Evolutionary conservation across 2,329 filamentous ascomycete species (phyloP), one percentile per base, ranked within the genome.

Genomic region (Canariomyces notabilis): DNA sequence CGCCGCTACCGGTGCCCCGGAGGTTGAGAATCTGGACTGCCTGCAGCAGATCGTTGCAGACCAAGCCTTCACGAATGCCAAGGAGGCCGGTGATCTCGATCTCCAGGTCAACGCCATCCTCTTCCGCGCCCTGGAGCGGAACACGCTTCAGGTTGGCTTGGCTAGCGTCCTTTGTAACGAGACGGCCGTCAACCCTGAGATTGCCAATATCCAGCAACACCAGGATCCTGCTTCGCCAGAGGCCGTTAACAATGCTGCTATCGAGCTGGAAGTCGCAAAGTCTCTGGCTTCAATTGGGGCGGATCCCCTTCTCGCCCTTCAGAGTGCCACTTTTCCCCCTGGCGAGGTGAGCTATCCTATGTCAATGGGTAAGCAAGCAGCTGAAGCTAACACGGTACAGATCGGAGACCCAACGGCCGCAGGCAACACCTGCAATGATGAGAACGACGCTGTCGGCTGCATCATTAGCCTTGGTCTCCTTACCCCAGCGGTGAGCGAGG

Each of bases 161-260:
- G 73, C 71, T n/a, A 80, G 76, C 37, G 76, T 72, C 23, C 64
- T 74, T 39, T 86, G 82, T 54, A 72, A 64, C 64, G 61, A 79
- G 58, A 68, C 64, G 33, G 77, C 82, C 14, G 69, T 71, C 48
- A 86, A 86, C 65, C 73, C 81, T 2, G 81, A 85, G 67, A 83
- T 86, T 57, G 75, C 72, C 21, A 79, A 79, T 35, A 61, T 86
- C 49, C 66, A 70, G 44, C 80, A 83, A 64, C 82, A 85, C 64
- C 81, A 86, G 65, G 82, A 86, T 61, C 80, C 82, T 21, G 82
- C 82, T 16, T 77, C 77, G 1, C 59, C 70, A 3, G 74, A 73
- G 34, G 77, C 80, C 11, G 71, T 73, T 12, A 66, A 69, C 38
- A 85, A 85, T 70, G 83, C 82, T 67, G 67, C 70, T 29, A 76